Conservation (phyloP, 345 rosid genomes). For the Ceriops tagal region DNA sequence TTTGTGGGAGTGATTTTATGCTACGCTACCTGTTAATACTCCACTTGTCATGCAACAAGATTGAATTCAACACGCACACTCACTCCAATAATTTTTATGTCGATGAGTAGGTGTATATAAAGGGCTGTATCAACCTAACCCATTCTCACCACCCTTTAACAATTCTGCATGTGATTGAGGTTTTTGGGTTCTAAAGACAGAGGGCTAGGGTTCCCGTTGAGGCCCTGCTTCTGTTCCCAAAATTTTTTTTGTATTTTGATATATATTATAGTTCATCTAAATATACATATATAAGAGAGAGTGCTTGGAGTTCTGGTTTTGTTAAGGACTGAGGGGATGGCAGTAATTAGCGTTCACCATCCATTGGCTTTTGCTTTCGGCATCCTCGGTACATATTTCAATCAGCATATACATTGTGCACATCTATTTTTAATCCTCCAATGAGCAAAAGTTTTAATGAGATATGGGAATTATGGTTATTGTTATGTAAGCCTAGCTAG, state of each 20-base stretch:
- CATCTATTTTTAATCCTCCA: not conserved
- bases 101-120: not conserved
- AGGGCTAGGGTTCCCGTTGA: conserved; percentile 32
- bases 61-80: conserved; percentile 45
- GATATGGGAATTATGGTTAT: no score
- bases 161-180: conserved; percentile 10
- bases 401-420: not conserved
- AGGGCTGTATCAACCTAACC: not conserved
- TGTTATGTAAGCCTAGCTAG: no score
- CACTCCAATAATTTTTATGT: conserved; percentile 3
- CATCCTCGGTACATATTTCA: conserved; percentile 50
- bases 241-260: not conserved
- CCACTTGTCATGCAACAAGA: conserved; percentile 73
- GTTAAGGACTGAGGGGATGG: conserved; percentile 29
- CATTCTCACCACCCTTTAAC: not conserved
- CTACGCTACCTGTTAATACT: conserved; percentile 52
- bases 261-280: not conserved
- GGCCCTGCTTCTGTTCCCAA: conserved; percentile 5
- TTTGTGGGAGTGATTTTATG: conserved; percentile 36
- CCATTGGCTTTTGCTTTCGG: conserved; percentile 51
- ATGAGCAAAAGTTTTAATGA: no score
- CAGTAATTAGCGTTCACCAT: conserved; percentile 29
- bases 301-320: no score
- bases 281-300: not conserved
- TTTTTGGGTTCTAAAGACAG: not conserved